Evolutionary conservation across 1,284 basidiomycete genomes (phyloP).

Genomic region (Cutaneotrichosporon mucoides): DNA sequence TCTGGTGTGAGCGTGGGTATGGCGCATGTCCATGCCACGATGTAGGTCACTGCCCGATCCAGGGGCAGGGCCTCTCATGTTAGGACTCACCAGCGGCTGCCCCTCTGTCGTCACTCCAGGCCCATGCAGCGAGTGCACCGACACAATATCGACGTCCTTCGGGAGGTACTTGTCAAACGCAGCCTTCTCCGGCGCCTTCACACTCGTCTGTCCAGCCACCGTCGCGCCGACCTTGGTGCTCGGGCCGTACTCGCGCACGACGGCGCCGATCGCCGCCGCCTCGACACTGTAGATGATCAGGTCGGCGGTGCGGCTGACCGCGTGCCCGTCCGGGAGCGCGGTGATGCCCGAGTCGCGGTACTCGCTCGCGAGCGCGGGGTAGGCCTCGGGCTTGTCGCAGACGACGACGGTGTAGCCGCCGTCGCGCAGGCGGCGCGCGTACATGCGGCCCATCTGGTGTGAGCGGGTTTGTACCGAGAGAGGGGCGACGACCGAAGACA

Average conservation of each 20-base stretch:
- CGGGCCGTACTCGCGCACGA: constrained; percentile 85
- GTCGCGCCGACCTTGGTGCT: constrained; percentile 91
- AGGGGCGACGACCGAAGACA: too few relatives aligned
- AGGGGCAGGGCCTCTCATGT: neutral
- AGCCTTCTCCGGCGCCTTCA: constrained; percentile 86
- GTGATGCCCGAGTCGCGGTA: constrained; percentile 60
- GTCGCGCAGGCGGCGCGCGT: constrained; percentile 58
- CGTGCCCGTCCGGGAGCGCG: constrained; percentile 72
- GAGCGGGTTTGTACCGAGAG: neutral
- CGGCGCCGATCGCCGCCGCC: constrained; percentile 77
- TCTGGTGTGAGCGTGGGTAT: constrained; percentile 52
- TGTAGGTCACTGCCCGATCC: neutral
- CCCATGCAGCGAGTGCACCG: constrained; percentile 91
- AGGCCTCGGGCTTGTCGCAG: constrained; percentile 80
- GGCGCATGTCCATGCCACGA: neutral
- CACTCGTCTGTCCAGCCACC: constrained; percentile 92
- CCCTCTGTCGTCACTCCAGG: constrained; percentile 86
- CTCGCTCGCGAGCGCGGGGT: constrained; percentile 60
- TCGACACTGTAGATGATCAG: constrained; percentile 92
- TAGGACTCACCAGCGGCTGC: constrained; percentile 72
- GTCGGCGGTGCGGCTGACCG: constrained; percentile 77
- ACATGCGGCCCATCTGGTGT: constrained; percentile 87
- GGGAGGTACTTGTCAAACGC: constrained; percentile 92
- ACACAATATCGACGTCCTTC: constrained; percentile 79
- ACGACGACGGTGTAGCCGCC: constrained; percentile 68